These are phyloP conservation scores for Russula vinacea DNA, from an alignment of 768 basidiomycete species.

Conservation along the genomic window DNA sequence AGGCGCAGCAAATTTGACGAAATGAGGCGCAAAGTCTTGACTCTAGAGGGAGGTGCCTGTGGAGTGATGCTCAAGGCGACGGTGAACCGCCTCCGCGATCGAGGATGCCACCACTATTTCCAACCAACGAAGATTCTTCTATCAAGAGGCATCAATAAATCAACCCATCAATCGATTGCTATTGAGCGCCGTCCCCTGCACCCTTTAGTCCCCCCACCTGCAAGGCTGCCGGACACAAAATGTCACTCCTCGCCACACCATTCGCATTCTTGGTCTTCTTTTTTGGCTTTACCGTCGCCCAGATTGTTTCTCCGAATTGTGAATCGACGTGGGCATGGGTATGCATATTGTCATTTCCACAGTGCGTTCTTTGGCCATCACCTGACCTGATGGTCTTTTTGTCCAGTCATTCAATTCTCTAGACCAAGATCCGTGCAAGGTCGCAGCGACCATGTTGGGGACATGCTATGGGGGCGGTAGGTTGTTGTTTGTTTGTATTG, in stretches of 20 bases:
- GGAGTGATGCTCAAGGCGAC: neutral
- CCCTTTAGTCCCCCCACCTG: neutral
- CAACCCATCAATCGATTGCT: no score
- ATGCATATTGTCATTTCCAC: neutral
- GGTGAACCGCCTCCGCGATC: no score
- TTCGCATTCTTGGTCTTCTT: neutral
- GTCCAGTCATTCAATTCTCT: neutral
- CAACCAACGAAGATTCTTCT: neutral
- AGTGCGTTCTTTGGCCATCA: neutral
- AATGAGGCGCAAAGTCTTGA: neutral
- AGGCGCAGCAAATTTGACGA: no score
- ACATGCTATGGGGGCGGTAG: slow-evolving; percentile 1
- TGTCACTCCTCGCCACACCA: neutral
- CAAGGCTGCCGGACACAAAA: neutral
- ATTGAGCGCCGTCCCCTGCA: neutral
- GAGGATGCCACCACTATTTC: no score
- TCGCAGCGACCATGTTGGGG: neutral
- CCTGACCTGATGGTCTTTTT: neutral
- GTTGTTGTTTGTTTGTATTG: neutral
- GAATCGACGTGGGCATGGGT: neutral
- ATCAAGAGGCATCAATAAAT: no score
- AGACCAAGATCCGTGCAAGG: neutral
- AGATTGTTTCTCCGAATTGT: neutral
- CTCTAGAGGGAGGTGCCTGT: neutral
- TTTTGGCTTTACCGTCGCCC: neutral